Base-by-base conservation (phyloP, 78 protist species). In the Protostelium mycophagum region DNA sequence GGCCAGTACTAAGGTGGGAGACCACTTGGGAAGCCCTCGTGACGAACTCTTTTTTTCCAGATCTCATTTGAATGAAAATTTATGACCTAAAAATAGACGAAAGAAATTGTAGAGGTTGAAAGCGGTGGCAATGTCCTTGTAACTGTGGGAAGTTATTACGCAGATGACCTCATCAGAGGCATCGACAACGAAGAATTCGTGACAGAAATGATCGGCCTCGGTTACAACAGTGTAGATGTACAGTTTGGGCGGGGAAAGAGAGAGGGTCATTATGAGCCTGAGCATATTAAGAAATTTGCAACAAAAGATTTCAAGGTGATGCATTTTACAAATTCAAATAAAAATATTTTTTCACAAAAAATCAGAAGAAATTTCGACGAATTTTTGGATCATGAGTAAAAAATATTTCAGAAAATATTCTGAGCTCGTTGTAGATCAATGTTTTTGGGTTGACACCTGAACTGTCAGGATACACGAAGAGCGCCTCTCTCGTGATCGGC, bases 101-200 rank as follows among this genome's bases (percentile, higher is more conserved):
- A n/a, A n/a, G n/a, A n/a, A n/a, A n/a, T n/a, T n/a, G n/a, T n/a
- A n/a, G n/a, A n/a, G n/a, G 73, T 51, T 5, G 28, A 34, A 10
- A 84, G 86, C 34, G 34, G 28, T 9, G 86, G 86, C 36, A 28
- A n/a, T 37, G 90, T 63, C 9, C 90, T 93, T 28, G 88, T 88
- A 25, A 93, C 95, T 0, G 95, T 93, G 28, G 95, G 95, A 35
- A 84, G 91, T 0, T 90, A 92, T 1, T 28, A 36, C 35, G 88
- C 87, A 10, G 95, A 93, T 36, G 89, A 0, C 0, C 93, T 93
- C 28, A 36, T 88, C 1, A 29, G 37, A 28, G 85, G 38, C 9
- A 38, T 63, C 37, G 38, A 37, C 36, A 63, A 0, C 0, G 1
- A 0, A 36, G 34, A 31, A 0, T 1, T 39, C 16, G 37, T 37